Evolutionary conservation across 805 yeast species (phyloP).

Genomic region (Yarrowia alimentaria): DNA sequence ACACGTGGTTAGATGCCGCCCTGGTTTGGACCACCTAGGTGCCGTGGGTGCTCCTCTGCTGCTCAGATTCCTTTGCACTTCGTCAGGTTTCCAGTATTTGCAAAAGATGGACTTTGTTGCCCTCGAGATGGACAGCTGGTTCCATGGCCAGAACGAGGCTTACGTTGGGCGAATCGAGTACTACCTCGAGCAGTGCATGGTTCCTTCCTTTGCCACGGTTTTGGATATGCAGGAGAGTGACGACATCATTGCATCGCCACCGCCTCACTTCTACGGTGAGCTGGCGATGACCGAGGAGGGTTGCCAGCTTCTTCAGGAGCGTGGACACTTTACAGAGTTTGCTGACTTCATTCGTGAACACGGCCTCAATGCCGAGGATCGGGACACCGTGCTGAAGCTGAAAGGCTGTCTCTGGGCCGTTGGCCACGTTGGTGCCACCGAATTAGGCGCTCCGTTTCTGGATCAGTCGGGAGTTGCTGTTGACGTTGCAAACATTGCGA

Average conservation of each 20-base stretch:
- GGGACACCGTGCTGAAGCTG: conserved; percentile 46
- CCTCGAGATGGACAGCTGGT: conserved; percentile 68
- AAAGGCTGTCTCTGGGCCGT: conserved; percentile 84
- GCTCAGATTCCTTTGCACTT: conserved; percentile 60
- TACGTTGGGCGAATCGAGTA: conserved; percentile 40
- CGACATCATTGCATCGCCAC: conserved; percentile 16
- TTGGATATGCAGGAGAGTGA: conserved; percentile 3
- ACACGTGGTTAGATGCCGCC: conserved; percentile 52
- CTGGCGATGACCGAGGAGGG: conserved; percentile 82
- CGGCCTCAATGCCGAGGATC: conserved; percentile 36
- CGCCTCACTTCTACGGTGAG: conserved; percentile 61
- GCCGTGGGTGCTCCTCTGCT: conserved; percentile 57
- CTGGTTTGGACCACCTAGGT: conserved; percentile 55
- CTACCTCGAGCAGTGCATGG: conserved; percentile 35
- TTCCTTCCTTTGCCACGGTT: neutral
- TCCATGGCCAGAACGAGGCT: conserved; percentile 41
- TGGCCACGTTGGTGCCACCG: conserved; percentile 76
- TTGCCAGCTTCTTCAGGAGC: conserved; percentile 54
- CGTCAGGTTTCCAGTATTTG: conserved; percentile 68
- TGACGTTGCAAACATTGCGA: conserved; percentile 53
- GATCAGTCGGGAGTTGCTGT: conserved; percentile 49
- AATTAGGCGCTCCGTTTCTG: conserved; percentile 60
- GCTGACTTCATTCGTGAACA: conserved; percentile 37
- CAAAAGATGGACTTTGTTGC: conserved; percentile 59
- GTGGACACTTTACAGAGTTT: conserved; percentile 43